Evolutionary conservation across 176 grass and related monocot genomes (phyloP).

Genomic region (Olyra latifolia): DNA sequence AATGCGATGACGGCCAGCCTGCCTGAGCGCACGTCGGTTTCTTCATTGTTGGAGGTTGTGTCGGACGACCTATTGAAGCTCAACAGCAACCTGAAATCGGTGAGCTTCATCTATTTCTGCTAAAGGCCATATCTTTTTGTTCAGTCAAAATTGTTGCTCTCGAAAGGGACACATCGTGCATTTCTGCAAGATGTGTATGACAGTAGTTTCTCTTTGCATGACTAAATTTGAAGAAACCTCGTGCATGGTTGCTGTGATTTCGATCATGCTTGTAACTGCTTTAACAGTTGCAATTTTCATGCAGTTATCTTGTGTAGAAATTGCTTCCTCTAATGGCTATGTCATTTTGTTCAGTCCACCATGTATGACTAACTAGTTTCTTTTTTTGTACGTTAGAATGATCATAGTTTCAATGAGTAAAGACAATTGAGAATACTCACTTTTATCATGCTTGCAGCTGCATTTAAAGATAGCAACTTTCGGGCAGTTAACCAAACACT

Average conservation of each 20-base stretch:
- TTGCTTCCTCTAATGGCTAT: neutral
- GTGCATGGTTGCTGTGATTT: neutral
- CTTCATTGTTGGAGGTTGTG: conserved; percentile 64
- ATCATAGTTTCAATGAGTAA: neutral
- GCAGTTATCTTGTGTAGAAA: neutral
- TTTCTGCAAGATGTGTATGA: neutral
- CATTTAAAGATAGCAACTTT: neutral
- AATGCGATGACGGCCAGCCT: neutral
- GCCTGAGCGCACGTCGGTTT: conserved; percentile 31
- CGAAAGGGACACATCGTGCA: neutral
- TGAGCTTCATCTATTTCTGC: conserved; percentile 19
- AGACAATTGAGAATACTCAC: neutral
- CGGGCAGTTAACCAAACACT: neutral
- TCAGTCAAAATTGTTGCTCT: neutral
- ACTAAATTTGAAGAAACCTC: neutral
- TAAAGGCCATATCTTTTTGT: neutral
- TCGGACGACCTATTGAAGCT: conserved; percentile 61
- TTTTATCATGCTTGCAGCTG: neutral
- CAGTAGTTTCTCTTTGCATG: neutral
- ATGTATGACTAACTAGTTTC: neutral
- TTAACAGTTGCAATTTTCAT: neutral
- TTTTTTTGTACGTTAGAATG: neutral
- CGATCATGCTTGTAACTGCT: neutral
- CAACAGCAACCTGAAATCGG: conserved; percentile 73
- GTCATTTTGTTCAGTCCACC: neutral